Base-by-base conservation (phyloP, 306 rosid genomes). In the Malus fusca region DNA sequence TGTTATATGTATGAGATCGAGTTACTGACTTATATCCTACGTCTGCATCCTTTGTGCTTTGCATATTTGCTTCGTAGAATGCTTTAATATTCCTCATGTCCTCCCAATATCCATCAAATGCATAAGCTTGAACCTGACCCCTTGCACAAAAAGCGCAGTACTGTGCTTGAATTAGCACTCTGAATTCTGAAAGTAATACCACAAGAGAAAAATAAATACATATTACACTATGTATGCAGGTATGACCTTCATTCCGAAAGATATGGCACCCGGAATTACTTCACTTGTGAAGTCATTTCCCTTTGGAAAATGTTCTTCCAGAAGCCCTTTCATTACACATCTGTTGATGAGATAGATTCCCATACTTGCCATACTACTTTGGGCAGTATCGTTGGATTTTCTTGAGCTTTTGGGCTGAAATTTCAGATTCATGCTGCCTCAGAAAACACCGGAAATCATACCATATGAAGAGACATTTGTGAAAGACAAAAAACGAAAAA, bases 1-100 rank as follows among this genome's bases (percentile, higher is more conserved):
- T 48, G 18, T 15, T 48, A 4, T 48, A 48, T 1, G 55, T 48
- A 48, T 48, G 55, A 15, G 55, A 17, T 48, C 21, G 8, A 48
- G 58, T 33, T 66, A 82, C 82, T 26, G 40, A 78, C 85, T 74
- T 67, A 23, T 71, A 83, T 66, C 77, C 82, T 21, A 60, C 40
- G 42, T 71, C 58, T 40, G 80, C 69, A 26, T 71, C 68, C 81
- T 60, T 74, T 58, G 80, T 81, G 78, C 66, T 71, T 40, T 78
- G 79, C 81, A 85, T 78, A 51, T 85, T 85, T 61, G 88, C 79
- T 67, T 67, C 35, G 81, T 81, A 85, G 83, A 81, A 85, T 66
- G 81, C 85, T 62, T 52, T 65, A 64, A 85, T 81, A 75, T 67
- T 85, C 64, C 77, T 79, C 81, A 85, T 75, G 83, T 85, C 85